Conservation (phyloP, 2,329 filamentous ascomycete genomes). For the Verticillium nubilum region DNA sequence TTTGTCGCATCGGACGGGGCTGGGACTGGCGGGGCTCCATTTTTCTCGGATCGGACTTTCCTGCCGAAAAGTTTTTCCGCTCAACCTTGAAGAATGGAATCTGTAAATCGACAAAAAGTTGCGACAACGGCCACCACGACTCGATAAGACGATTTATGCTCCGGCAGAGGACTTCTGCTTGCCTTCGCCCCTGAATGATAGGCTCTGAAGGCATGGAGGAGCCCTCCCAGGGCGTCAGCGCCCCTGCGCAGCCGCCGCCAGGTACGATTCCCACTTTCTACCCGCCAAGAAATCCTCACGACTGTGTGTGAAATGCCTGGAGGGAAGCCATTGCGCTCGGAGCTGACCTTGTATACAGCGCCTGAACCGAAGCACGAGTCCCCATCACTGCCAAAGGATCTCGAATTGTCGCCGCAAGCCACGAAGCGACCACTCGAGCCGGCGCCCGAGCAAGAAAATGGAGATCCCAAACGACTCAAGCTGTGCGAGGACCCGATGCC, state of each 20-base stretch:
- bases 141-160: background rate
- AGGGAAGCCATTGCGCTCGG: conserved; percentile 4
- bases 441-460: conserved; percentile 19
- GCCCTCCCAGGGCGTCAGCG: conserved; percentile 1
- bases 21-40: background rate
- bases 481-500: conserved; percentile 3
- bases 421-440: conserved; percentile 31
- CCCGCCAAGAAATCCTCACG: conserved; percentile 6
- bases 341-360: conserved; percentile 17
- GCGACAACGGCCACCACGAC: background rate
- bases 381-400: conserved; percentile 21
- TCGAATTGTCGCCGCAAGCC: conserved; percentile 20
- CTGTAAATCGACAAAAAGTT: background rate
- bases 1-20: background rate
- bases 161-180: conserved; percentile 6
- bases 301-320: background rate
- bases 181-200: conserved; percentile 11
- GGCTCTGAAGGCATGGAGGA: conserved; percentile 19
- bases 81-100: conserved; percentile 17
- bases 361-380: conserved; percentile 33
- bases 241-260: background rate
- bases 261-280: background rate
- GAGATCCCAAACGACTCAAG: conserved; percentile 22
- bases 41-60: conserved; percentile 16
- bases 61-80: conserved; percentile 38